A percentile compares a stretch with the other conserved stretches of the same genome.
These are phyloP conservation scores for Teunomyces kruisii DNA, from an alignment of 805 yeast genomes.

Conservation along the genomic window DNA sequence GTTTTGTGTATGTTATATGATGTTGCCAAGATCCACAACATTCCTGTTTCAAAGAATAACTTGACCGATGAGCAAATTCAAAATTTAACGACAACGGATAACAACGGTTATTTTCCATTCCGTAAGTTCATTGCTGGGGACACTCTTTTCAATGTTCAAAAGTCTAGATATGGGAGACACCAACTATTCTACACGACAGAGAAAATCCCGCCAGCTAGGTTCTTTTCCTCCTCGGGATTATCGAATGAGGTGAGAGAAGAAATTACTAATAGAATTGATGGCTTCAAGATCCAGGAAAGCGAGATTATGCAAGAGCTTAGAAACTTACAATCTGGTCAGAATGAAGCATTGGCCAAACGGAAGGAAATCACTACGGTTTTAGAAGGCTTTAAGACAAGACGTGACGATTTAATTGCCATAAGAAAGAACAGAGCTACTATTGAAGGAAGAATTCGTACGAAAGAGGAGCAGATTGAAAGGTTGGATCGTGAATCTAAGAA, in stretches of 20 bases:
- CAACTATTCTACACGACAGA: slow-evolving; percentile 49
- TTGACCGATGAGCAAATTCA: slow-evolving; percentile 42
- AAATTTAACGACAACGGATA: slow-evolving; percentile 31
- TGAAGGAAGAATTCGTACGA: slow-evolving; percentile 22
- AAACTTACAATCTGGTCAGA: slow-evolving; percentile 17
- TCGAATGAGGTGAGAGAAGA: slow-evolving; percentile 23
- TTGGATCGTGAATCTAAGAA: slow-evolving; percentile 37
- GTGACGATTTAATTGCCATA: slow-evolving; percentile 9
- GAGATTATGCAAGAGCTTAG: slow-evolving; percentile 13
- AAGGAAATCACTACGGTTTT: slow-evolving; percentile 9
- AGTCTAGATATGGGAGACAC: slow-evolving; percentile 64
- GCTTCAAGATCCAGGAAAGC: slow-evolving; percentile 7
- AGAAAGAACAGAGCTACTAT: slow-evolving; percentile 17
- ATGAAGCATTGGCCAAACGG: slow-evolving; percentile 13
- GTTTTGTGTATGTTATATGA: slow-evolving; percentile 74
- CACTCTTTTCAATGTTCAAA: slow-evolving; percentile 46
- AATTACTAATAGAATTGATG: slow-evolving; percentile 10
- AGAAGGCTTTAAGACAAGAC: slow-evolving; percentile 8
- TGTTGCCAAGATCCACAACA: slow-evolving; percentile 42
- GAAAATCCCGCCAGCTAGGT: slow-evolving; percentile 26
- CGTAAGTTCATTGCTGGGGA: slow-evolving; percentile 62
- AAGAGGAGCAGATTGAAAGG: slow-evolving; percentile 27
- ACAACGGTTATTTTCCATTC: slow-evolving; percentile 46
- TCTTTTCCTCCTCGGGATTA: slow-evolving; percentile 34
- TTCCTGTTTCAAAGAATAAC: slow-evolving; percentile 62